phyloP scores from a whole-genome alignment of 1,284 basidiomycete species.

The Fomitopsis pinicola region DNA sequence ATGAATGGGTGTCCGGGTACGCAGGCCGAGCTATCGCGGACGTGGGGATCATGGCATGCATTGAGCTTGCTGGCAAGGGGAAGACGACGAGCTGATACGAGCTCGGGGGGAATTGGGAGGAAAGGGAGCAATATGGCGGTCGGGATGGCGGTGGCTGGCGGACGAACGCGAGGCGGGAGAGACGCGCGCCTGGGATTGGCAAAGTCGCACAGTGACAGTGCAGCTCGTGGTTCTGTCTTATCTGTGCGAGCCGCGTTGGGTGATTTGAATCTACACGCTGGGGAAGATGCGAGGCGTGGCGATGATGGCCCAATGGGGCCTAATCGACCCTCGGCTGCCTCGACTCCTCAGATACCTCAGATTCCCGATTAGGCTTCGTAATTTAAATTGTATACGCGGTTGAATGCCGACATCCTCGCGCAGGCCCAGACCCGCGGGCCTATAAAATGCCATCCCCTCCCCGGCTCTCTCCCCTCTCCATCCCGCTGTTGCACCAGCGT shows the following conservation, averaged over 20 bases:
- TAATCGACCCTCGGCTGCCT: neutral
- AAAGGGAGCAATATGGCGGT: neutral
- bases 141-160: neutral
- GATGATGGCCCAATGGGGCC: neutral
- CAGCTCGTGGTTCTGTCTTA: slow-evolving; percentile 2
- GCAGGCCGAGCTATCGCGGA: slow-evolving; percentile 3
- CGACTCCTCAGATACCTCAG: slow-evolving; percentile 2
- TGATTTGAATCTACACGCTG: too few relatives aligned
- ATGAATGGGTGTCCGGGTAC: slow-evolving; percentile 8
- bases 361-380: slow-evolving; percentile 12
- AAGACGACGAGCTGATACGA: neutral
- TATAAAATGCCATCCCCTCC: slow-evolving; percentile 24
- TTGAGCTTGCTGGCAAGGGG: neutral
- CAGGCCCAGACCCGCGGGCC: slow-evolving; percentile 17
- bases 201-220: slow-evolving; percentile 4
- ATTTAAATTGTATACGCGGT: slow-evolving; percentile 8
- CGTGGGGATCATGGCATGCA: neutral
- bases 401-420: slow-evolving; percentile 18
- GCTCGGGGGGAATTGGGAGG: neutral
- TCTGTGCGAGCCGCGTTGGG: too few relatives aligned
- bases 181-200: neutral
- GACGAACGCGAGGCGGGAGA: neutral
- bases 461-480: slow-evolving; percentile 10
- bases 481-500: slow-evolving; percentile 4
- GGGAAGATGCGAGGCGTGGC: neutral